Evolutionary conservation across 208 protist species (phyloP).

Genomic region (Trypanosoma congolense): DNA sequence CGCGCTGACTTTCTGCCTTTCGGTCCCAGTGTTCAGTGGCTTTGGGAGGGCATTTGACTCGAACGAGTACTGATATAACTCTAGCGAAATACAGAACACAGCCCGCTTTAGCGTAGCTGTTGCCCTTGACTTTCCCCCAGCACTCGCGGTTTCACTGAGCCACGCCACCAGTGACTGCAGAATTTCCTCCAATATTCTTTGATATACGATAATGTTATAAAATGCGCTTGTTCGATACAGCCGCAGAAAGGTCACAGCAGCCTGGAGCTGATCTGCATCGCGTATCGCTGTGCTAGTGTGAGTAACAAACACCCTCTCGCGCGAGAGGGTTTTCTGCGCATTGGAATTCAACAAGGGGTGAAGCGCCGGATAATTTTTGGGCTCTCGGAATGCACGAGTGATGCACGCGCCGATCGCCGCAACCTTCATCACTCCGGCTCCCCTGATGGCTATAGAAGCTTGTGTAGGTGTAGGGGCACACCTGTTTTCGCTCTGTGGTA

Average conservation of each 20-base stretch:
- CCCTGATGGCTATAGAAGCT: background rate
- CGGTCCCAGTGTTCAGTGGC: background rate
- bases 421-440: conserved; percentile 1
- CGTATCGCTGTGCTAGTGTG: conserved; percentile 4
- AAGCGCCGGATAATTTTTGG: conserved; percentile 13
- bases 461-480: background rate
- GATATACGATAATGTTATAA: conserved; percentile 6
- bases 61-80: conserved; percentile 14
- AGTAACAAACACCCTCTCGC: conserved; percentile 2
- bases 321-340: background rate
- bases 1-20: background rate
- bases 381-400: conserved; percentile 9
- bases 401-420: conserved; percentile 8
- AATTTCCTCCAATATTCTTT: conserved; percentile 13
- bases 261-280: conserved; percentile 9
- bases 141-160: background rate
- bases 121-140: background rate
- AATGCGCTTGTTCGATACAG: conserved; percentile 22
- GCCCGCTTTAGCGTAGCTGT: conserved; percentile 3
- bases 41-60: background rate
- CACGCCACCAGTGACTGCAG: conserved; percentile 5
- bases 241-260: conserved; percentile 21
- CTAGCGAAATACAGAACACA: conserved; percentile 14
- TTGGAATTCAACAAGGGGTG: conserved; percentile 4
- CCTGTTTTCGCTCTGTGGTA: background rate